phyloP scores from a whole-genome alignment of 2,329 filamentous ascomycete species.

The Colletotrichum sp. region DNA sequence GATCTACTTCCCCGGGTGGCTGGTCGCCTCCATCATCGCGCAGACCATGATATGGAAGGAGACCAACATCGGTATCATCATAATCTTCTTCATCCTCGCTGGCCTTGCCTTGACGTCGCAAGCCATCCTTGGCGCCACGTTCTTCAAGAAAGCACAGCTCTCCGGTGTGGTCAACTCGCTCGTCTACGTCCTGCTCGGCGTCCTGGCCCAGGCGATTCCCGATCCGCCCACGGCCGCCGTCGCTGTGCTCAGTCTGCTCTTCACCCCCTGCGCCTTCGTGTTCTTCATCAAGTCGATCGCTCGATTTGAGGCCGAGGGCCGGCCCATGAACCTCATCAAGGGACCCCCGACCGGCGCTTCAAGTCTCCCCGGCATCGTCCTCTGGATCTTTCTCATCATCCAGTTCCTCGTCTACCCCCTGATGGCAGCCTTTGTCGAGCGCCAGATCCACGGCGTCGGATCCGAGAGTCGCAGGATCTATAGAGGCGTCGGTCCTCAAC shows the following conservation, averaged over 20 bases:
- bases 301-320: conserved; percentile 71
- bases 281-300: conserved; percentile 80
- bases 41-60: conserved; percentile 66
- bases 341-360: conserved; percentile 70
- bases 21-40: conserved; percentile 66
- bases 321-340: conserved; percentile 64
- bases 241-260: conserved; percentile 74
- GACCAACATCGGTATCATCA: conserved; percentile 68
- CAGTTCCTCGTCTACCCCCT: conserved; percentile 82
- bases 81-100: conserved; percentile 75
- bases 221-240: conserved; percentile 68
- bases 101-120: conserved; percentile 81
- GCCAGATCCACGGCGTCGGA: conserved; percentile 55
- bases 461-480: conserved; percentile 52
- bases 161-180: conserved; percentile 83
- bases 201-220: conserved; percentile 79
- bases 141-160: conserved; percentile 87
- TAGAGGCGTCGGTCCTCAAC: conserved; percentile 35
- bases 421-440: conserved; percentile 76
- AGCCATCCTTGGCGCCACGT: conserved; percentile 79
- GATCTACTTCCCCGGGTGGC: conserved; percentile 58
- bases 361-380: conserved; percentile 72
- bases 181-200: conserved; percentile 74
- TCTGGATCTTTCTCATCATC: conserved; percentile 79
- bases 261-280: conserved; percentile 87